Evolutionary conservation across 257 asterid genomes (phyloP).

Genomic region (Nicotiana paniculata): DNA sequence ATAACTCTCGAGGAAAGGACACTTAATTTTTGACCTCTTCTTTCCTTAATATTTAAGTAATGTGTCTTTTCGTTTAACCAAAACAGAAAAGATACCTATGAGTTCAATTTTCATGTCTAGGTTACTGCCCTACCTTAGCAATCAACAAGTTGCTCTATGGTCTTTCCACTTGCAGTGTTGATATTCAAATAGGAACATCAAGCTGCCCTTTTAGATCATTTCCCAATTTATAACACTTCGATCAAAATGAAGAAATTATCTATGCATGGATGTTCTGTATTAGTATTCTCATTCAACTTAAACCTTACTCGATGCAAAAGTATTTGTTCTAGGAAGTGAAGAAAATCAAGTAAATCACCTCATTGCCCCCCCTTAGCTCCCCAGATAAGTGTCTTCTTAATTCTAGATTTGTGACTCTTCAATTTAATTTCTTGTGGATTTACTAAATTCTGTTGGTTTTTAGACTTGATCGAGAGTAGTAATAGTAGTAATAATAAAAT

Average conservation of each 20-base stretch:
- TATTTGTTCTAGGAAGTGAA: neutral
- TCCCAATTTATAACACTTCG: neutral
- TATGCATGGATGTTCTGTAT: neutral
- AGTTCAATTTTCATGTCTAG: neutral
- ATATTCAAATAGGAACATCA: neutral
- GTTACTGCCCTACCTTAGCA: neutral
- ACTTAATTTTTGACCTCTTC: neutral
- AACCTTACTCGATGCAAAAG: no score
- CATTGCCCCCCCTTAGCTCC: neutral
- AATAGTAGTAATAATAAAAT: neutral
- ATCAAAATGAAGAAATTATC: neutral
- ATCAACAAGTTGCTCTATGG: neutral
- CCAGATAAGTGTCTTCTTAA: constrained; percentile 5
- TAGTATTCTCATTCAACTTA: neutral
- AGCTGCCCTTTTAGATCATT: neutral
- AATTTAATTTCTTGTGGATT: neutral
- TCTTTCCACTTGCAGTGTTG: neutral
- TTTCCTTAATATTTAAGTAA: neutral
- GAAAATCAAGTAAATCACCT: neutral
- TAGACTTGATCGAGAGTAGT: neutral
- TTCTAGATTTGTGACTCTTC: neutral
- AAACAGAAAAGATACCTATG: neutral
- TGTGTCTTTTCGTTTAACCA: neutral
- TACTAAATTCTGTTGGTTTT: neutral
- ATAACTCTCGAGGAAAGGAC: neutral